Conservation (phyloP, 139 green algal species). For the Axilococcus clingmanii region DNA sequence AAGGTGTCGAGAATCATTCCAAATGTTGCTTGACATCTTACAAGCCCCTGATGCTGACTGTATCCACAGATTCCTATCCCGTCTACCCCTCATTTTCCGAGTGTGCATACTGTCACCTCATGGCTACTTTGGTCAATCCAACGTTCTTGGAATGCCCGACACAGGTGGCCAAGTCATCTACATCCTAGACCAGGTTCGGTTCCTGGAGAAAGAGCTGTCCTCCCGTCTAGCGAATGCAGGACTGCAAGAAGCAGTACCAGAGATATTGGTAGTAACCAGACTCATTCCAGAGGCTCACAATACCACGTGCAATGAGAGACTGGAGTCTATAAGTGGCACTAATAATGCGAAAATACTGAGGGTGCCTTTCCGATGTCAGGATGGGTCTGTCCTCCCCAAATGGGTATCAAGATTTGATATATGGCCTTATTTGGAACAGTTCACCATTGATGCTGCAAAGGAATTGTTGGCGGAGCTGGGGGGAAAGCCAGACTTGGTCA, state of each 20-base stretch:
- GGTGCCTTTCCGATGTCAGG: slow-evolving; percentile 54
- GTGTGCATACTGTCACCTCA: slow-evolving; percentile 71
- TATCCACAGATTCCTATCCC: slow-evolving; percentile 55
- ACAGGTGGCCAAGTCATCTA: slow-evolving; percentile 72
- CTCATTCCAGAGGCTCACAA: slow-evolving; percentile 66
- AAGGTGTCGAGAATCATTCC: slow-evolving; percentile 39
- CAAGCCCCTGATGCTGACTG: slow-evolving; percentile 56
- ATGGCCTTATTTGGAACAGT: slow-evolving; percentile 77
- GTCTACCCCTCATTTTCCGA: slow-evolving; percentile 59
- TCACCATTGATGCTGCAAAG: slow-evolving; percentile 53
- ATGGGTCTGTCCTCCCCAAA: slow-evolving; percentile 38
- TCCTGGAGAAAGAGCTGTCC: slow-evolving; percentile 58
- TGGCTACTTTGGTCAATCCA: slow-evolving; percentile 72
- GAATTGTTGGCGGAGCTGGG: slow-evolving; percentile 51
- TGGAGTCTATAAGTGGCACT: slow-evolving; percentile 62
- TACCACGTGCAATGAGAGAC: slow-evolving; percentile 68
- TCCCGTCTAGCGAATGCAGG: slow-evolving; percentile 38
- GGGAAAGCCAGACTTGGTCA: slow-evolving; percentile 65
- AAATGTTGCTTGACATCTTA: slow-evolving; percentile 61
- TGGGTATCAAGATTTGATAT: slow-evolving; percentile 71
- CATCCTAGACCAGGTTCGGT: slow-evolving; percentile 71
- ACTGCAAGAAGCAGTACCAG: slow-evolving; percentile 21
- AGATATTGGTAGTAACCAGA: slow-evolving; percentile 65
- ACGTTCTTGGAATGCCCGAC: slow-evolving; percentile 63
- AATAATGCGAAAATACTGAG: slow-evolving; percentile 57